Conservation (phyloP, 305 asterid species). For the Striga hermonthica region DNA sequence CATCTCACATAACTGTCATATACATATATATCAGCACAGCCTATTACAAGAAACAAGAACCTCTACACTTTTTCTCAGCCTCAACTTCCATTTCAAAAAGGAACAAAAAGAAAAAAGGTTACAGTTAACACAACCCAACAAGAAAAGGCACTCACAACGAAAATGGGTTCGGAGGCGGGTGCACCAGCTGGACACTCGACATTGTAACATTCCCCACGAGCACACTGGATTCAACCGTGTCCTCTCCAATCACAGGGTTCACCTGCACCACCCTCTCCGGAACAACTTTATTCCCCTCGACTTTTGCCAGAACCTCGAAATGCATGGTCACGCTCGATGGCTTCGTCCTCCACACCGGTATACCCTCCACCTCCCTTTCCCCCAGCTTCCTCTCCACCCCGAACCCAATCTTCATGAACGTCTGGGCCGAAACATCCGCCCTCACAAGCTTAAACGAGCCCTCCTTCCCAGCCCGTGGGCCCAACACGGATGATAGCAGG, state of each 20-base stretch:
- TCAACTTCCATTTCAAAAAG: conserved; percentile 3
- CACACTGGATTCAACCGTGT: conserved; percentile 47
- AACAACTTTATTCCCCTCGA: conserved; percentile 74
- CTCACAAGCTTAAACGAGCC: conserved; percentile 78
- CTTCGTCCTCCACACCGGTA: conserved; percentile 78
- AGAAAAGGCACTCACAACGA: conserved; percentile 36
- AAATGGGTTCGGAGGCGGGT: conserved; percentile 64
- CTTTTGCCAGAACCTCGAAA: conserved; percentile 89
- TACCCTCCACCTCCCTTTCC: conserved; percentile 53
- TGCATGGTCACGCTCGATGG: conserved; percentile 65
- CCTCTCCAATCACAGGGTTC: conserved; percentile 63
- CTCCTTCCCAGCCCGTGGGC: conserved; percentile 53
- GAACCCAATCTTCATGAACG: conserved; percentile 77
- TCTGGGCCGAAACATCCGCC: conserved; percentile 83
- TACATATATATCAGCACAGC: background rate
- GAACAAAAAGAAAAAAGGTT: conserved; percentile 2
- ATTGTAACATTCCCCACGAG: conserved; percentile 57
- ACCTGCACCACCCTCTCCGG: conserved; percentile 78
- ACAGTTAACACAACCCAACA: background rate
- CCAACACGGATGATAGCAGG: conserved; percentile 64
- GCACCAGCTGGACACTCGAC: conserved; percentile 59
- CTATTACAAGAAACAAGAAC: background rate
- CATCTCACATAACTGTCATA: background rate
- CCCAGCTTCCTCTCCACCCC: conserved; percentile 67
- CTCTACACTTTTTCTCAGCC: conserved; percentile 17